phyloP scores from a whole-genome alignment of 73 alveolate genomes.

The Paramecium pentaurelia region DNA sequence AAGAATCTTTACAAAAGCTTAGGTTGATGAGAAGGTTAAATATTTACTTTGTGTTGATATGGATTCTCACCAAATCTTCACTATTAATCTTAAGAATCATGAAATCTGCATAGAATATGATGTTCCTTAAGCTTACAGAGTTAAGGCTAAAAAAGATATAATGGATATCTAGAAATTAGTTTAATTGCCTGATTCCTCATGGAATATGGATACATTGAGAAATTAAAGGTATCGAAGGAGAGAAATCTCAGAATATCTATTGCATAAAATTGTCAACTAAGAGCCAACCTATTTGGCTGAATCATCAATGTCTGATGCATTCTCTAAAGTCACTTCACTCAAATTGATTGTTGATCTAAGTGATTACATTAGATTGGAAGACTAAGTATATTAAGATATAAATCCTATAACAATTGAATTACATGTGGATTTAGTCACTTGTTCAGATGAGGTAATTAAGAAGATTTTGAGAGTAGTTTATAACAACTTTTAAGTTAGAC shows the following conservation, averaged over 20 bases:
- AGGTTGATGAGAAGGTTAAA: neutral
- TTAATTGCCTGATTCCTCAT: slow-evolving; percentile 13
- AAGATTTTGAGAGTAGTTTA: slow-evolving; percentile 67
- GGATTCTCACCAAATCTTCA: slow-evolving; percentile 26
- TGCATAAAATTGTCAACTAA: slow-evolving; percentile 43
- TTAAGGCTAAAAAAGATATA: slow-evolving; percentile 41
- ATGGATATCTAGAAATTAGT: slow-evolving; percentile 28
- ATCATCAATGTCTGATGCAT: slow-evolving; percentile 83
- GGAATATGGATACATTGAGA: slow-evolving; percentile 31
- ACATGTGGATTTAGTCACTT: slow-evolving; percentile 73
- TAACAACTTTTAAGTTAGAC: neutral
- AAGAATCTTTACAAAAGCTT: neutral
- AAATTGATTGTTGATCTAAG: slow-evolving; percentile 63
- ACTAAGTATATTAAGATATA: neutral
- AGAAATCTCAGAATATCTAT: slow-evolving; percentile 45
- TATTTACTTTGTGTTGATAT: slow-evolving; percentile 14
- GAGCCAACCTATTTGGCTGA: slow-evolving; percentile 64
- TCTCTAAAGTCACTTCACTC: slow-evolving; percentile 64
- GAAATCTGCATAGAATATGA: slow-evolving; percentile 1
- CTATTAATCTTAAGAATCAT: neutral
- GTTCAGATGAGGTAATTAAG: slow-evolving; percentile 79
- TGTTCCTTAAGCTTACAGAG: slow-evolving; percentile 30
- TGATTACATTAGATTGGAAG: slow-evolving; percentile 55
- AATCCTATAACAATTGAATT: slow-evolving; percentile 41
- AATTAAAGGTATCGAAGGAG: slow-evolving; percentile 55